Evolutionary conservation across 164 flowering plant genomes (phyloP), one percentile per base, ranked within the genome.

Genomic region (Liquidambar formosana): DNA sequence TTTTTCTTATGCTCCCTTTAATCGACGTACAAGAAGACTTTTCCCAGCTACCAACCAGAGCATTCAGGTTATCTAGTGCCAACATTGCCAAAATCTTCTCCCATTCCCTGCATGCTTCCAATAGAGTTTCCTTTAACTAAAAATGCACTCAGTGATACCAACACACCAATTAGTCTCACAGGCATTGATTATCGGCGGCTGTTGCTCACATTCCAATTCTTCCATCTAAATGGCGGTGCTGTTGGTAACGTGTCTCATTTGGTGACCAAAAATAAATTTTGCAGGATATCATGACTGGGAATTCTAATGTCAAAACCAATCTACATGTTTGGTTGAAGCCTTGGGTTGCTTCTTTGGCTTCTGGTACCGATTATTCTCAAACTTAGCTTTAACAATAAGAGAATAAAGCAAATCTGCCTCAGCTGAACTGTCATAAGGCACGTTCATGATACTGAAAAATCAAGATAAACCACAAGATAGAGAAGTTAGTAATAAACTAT

Each of bases 401-500:
- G 93, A 83, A 66, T 91, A 90, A 10, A 95, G 85, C 76, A 88
- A 73, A 43, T 90, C 92, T 26, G 85, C 89, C 79, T 93, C 97
- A 0, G 91, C 90, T 14, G 89, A 79, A 63, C 60, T 68, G 48
- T 82, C 83, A 65, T 78, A 87, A 28, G 96, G 94, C 21, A 66
- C 59, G 26, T 79, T 63, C 78, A 89, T 63, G 68, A 88, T 82
- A 73, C 99, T 95, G 57, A 69, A 78, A 66, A 48, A 65, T 19
- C 10, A 61, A 54, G 23, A 48, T n/a, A 54, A 68, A 33, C 43
- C 41, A 44, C 8, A 68, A 38, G 14, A 14, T 5, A 33, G 6
- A 6, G 41, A 33, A 33, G 41, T 33, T 33, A 33, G 41, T 6
- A 33, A 33, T 33, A 33, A 33, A 33, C 41, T 33, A 33, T 33